Base-by-base conservation (phyloP, 371 early-diverging fungal species). In the Mortierella sp. region DNA sequence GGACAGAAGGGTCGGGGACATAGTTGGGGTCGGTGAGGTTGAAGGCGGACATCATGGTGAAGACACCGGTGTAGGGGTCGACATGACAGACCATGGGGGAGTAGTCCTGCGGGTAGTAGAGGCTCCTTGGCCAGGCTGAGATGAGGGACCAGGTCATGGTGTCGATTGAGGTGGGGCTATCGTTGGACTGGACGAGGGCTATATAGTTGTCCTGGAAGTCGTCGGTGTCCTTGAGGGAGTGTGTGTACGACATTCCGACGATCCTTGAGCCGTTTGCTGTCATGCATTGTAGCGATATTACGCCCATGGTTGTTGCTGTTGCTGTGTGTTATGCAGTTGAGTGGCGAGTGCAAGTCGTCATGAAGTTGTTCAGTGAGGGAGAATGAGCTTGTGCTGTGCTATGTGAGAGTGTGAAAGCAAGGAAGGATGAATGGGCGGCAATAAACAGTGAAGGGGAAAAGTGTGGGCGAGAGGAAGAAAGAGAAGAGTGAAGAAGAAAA, bases 31-130 rank as follows among this genome's bases (percentile, higher is more conserved):
- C 76, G 11, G 80, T 76, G 34, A 73, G 48, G 16, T 46, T 73
- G 57, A 76, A 81, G 73, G 51, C 34, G 43, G 81, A 76, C 81
- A 81, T 81, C 77, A 73, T 67, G 51, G 71, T 54, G 57, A 81
- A 81, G 50, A 81, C 71, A 2, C 77, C 77, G 0, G 81, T 81
- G 2, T 24, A n/a, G 24, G 64, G 73, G 21, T 81, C 74, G 26
- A 76, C 71, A 54, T 76, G 59, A 61, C 81, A 81, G 69, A 70
- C 69, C 46, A 76, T 44, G 11, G 81, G 81, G 0, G 81, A 76
- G 53, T 53, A 59, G 37, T 76, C 77, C 40, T 76, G 77, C 1
- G 77, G 81, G 71, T 69, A 69, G 21, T 53, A 57, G 43, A 57
- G 54, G 16, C 21, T 10, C 5, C 72, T 61, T 3, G 72, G 72